Conservation (phyloP, 2,329 filamentous ascomycete species). For the Diaporthe amygdali region DNA sequence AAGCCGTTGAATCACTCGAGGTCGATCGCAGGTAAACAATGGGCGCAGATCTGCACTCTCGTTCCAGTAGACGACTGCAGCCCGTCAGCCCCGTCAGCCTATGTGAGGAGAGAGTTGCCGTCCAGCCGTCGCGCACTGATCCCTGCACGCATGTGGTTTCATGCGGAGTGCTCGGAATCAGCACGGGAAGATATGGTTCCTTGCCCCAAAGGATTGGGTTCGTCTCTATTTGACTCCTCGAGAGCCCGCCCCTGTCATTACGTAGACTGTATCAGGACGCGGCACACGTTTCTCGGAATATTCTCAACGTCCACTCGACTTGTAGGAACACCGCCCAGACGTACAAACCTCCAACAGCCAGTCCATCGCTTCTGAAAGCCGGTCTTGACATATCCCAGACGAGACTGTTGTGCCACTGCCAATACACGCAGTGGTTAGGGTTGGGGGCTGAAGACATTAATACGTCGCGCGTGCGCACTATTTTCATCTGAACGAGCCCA, state of each 20-base stretch:
- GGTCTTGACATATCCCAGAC: neutral
- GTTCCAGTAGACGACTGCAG: neutral
- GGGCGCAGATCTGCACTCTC: neutral
- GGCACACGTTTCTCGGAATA: neutral
- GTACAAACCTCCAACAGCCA: neutral
- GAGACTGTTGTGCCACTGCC: neutral
- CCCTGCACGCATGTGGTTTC: neutral
- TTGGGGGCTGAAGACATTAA: neutral
- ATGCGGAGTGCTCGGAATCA: constrained; percentile 1
- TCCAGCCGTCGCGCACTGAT: neutral
- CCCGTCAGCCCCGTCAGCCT: neutral
- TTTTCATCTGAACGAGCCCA: neutral
- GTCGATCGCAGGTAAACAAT: neutral
- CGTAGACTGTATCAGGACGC: neutral
- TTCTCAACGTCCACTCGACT: neutral
- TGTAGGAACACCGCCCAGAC: neutral
- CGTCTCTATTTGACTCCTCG: neutral
- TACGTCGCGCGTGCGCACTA: neutral
- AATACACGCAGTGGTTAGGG: neutral
- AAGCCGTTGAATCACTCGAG: neutral
- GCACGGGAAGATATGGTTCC: neutral
- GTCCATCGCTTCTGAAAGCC: neutral
- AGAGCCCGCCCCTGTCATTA: neutral
- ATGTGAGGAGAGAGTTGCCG: neutral
- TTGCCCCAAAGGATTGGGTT: constrained; percentile 6